Percentiles rank a stretch among this genome's conserved stretches.
Evolutionary conservation across 2,329 filamentous ascomycete species (phyloP).

Genomic region (Apiospora marii): DNA sequence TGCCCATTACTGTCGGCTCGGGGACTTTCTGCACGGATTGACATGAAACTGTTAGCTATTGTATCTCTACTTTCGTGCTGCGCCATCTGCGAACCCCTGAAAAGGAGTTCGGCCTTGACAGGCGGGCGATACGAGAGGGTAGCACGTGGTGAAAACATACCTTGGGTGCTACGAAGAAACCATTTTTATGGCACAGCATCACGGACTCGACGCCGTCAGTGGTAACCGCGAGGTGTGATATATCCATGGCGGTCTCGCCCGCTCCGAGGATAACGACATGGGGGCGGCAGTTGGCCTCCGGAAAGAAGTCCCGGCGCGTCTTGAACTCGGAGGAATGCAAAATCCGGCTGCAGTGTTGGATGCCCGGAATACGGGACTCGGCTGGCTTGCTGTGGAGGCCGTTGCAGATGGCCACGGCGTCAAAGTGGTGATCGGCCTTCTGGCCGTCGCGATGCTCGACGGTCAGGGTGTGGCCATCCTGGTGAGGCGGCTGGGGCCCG

Average conservation of each 20-base stretch:
- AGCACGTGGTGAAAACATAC: slow-evolving; percentile 34
- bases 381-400: slow-evolving; percentile 52
- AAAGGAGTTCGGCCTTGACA: background rate
- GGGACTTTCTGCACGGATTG: slow-evolving; percentile 19
- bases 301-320: slow-evolving; percentile 47
- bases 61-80: background rate
- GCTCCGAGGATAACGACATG: slow-evolving; percentile 53
- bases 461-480: slow-evolving; percentile 34
- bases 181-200: slow-evolving; percentile 53
- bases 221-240: slow-evolving; percentile 54
- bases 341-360: slow-evolving; percentile 45
- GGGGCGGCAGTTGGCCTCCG: slow-evolving; percentile 39
- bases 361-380: slow-evolving; percentile 48
- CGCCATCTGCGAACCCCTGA: background rate
- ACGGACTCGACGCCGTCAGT: slow-evolving; percentile 48
- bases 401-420: slow-evolving; percentile 55
- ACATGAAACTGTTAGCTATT: background rate
- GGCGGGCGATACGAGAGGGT: background rate
- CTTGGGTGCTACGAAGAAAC: slow-evolving; percentile 56
- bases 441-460: slow-evolving; percentile 28
- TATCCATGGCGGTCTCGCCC: slow-evolving; percentile 56
- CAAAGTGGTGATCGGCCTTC: slow-evolving; percentile 45
- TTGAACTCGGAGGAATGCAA: slow-evolving; percentile 55
- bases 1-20: slow-evolving; percentile 33
- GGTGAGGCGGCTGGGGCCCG: background rate